Evolutionary conservation across 257 asterid genomes (phyloP).

Genomic region (Solanum stenotomum): DNA sequence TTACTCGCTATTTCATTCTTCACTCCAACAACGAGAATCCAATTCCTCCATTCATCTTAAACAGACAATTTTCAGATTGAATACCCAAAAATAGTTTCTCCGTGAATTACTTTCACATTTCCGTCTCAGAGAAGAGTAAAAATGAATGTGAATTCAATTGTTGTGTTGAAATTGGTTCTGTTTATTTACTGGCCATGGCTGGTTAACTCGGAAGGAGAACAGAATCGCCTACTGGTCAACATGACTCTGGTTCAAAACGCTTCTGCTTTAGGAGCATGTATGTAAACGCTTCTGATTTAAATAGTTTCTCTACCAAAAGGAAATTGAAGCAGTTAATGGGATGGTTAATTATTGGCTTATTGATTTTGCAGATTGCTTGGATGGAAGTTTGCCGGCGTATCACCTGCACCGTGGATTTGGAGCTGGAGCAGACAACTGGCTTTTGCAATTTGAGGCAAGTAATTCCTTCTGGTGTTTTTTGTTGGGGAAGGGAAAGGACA

Average conservation of each 20-base stretch:
- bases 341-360: background rate
- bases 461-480: background rate
- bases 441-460: conserved; percentile 88
- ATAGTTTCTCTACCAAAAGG: background rate
- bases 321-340: background rate
- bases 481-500: conserved; percentile 11
- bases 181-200: conserved; percentile 30
- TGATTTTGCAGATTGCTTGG: conserved; percentile 64
- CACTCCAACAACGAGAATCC: background rate
- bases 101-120: background rate
- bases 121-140: background rate
- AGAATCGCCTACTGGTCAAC: conserved; percentile 30
- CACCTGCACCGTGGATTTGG: conserved; percentile 86
- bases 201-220: conserved; percentile 11
- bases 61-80: background rate
- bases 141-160: conserved; percentile 16
- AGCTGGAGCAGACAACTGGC: conserved; percentile 81
- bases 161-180: conserved; percentile 16
- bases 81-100: background rate
- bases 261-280: conserved; percentile 52
- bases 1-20: background rate
- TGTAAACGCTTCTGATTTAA: background rate
- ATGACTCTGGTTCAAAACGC: conserved; percentile 67
- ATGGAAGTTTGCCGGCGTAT: conserved; percentile 92
- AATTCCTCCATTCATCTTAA: background rate